These are phyloP conservation scores for Stachybotrys chlorohalonatus DNA, from an alignment of 2,329 filamentous ascomycete genomes.

Conservation along the genomic window DNA sequence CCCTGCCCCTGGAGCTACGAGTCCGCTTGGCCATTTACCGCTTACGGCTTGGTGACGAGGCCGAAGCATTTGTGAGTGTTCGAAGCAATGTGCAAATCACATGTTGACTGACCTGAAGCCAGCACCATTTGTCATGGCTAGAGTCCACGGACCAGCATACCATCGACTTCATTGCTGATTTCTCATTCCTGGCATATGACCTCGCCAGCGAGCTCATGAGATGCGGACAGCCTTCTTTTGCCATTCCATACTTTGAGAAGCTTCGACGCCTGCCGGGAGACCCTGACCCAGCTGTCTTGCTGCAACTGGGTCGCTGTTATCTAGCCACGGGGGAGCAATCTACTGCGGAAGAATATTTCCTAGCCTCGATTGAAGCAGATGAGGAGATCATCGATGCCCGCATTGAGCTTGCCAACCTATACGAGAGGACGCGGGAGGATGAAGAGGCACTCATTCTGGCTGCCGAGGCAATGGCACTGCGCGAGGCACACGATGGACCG, in stretches of 20 bases:
- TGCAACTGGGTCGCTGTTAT: constrained; percentile 60
- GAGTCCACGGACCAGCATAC: constrained; percentile 47
- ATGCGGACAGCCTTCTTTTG: constrained; percentile 20
- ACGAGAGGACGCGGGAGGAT: constrained; percentile 63
- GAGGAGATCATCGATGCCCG: constrained; percentile 66
- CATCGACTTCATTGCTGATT: constrained; percentile 48
- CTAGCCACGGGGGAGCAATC: constrained; percentile 51
- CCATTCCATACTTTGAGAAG: constrained; percentile 47
- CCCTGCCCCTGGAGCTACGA: constrained; percentile 72
- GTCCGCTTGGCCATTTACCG: constrained; percentile 78
- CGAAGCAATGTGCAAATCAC: not conserved
- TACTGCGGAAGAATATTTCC: constrained; percentile 69
- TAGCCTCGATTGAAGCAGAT: constrained; percentile 64
- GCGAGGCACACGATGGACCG: constrained; percentile 28
- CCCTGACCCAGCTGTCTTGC: constrained; percentile 41
- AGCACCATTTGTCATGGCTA: constrained; percentile 63
- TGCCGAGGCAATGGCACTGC: constrained; percentile 63
- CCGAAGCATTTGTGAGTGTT: constrained; percentile 63
- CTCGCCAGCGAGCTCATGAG: constrained; percentile 36
- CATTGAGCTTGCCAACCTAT: constrained; percentile 73
- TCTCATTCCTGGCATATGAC: constrained; percentile 72
- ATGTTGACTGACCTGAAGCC: not conserved
- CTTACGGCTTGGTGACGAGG: constrained; percentile 56
- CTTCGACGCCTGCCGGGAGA: constrained; percentile 39
- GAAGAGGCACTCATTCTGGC: constrained; percentile 71